These are phyloP conservation scores for Elsinoe batatas DNA, from an alignment of 2,329 filamentous ascomycete genomes.

Conservation along the genomic window DNA sequence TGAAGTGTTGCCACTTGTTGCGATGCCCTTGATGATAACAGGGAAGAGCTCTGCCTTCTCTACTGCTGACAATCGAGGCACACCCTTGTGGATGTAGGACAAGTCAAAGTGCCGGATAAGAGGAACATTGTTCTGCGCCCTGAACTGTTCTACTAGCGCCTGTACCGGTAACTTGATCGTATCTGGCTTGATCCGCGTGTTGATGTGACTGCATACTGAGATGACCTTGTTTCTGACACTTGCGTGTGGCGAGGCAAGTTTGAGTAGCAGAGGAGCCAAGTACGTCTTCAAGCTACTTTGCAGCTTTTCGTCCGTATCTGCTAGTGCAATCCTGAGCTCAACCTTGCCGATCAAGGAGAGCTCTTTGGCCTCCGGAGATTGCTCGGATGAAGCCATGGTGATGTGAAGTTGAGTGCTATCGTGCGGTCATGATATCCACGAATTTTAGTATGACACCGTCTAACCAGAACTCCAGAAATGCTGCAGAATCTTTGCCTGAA, in stretches of 20 bases:
- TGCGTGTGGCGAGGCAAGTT: constrained; percentile 70
- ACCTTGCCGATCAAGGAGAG: constrained; percentile 75
- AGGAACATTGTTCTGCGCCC: constrained; percentile 55
- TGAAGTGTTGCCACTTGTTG: constrained; percentile 36
- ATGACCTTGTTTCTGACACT: constrained; percentile 73
- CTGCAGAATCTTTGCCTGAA: not conserved
- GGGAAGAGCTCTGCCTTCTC: constrained; percentile 68
- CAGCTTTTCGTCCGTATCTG: constrained; percentile 75
- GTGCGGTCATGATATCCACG: not conserved
- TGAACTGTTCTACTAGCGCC: constrained; percentile 82
- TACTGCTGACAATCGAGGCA: constrained; percentile 47
- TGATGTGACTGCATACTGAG: constrained; percentile 61
- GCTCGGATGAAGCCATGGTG: constrained; percentile 25
- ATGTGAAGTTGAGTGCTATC: constrained; percentile 4
- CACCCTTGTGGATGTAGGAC: constrained; percentile 78
- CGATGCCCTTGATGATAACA: constrained; percentile 56
- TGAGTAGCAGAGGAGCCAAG: constrained; percentile 71
- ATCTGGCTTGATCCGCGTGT: constrained; percentile 50
- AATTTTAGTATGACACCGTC: not conserved
- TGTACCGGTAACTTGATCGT: constrained; percentile 71
- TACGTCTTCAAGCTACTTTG: constrained; percentile 68
- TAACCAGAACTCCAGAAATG: constrained; percentile 1
- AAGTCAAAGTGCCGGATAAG: constrained; percentile 83
- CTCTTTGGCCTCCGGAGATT: constrained; percentile 54
- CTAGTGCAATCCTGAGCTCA: constrained; percentile 72